Evolutionary conservation across 768 basidiomycete genomes (phyloP), one percentile per base, ranked within the genome.

Genomic region (Russula sp.): DNA sequence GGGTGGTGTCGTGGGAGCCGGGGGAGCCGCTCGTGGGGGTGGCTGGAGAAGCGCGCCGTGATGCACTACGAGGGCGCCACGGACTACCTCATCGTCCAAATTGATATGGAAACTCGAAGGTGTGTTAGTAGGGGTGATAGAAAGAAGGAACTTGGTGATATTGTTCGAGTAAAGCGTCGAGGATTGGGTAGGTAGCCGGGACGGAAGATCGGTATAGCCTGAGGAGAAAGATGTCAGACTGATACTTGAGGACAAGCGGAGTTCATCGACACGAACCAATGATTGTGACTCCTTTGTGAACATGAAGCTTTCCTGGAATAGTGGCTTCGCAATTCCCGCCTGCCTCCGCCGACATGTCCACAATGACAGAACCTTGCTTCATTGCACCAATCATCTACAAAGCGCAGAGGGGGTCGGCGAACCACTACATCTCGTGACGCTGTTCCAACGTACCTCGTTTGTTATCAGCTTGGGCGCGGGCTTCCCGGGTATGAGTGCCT

Each of bases 91-190:
- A 67, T 94, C 92, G 16, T 82, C 81, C 16, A 93, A 77, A 69
- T 93, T 83, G 57, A 94, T 75, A 7, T 72, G 73, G 70, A 84
- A 93, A 49, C 76, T 81, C 48, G 77, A 79, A 47, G 86, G 80
- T 42, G 79, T 79, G 34, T 86, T 71, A 18, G 69, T 39, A 11
- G 66, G 66, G 9, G 66, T 84, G 8, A 94, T 81, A 5, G 91
- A 92, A 16, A 93, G 77, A 47, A 94, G 78, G 74, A 94, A 93
- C 71, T 94, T 94, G 41, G 88, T 86, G 65, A 94, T 85, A 69
- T 94, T 94, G 74, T 94, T 94, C 7, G 92, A 94, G 71, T 94
- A 94, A 7, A 94, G 75, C 3, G 90, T 91, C 5, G 89, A 91
- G 5, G 90, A 90, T 69, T 94, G 92, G 0, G 92, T 94, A 16